A percentile compares a stretch with the other conserved stretches of the same genome.
These are phyloP conservation scores for Sphenostylis stenocarpa DNA, from an alignment of 306 rosid species.

Conservation along the genomic window DNA sequence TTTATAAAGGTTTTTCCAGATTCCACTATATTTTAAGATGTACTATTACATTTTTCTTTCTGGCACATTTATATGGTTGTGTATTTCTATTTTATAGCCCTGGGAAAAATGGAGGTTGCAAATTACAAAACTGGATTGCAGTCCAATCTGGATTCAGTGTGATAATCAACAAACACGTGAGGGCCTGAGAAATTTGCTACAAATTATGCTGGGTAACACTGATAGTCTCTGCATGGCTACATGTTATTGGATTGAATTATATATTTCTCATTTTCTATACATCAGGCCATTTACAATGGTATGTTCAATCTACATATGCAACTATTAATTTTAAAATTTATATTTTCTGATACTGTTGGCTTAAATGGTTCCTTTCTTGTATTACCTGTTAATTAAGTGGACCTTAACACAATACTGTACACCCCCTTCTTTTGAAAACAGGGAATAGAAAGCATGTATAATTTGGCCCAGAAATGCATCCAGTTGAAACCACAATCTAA, in stretches of 20 bases:
- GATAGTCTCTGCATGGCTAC: constrained; percentile 65
- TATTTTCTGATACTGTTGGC: not conserved
- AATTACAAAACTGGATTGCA: constrained; percentile 79
- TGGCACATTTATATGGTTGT: constrained; percentile 5
- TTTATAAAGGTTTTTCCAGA: constrained; percentile 65
- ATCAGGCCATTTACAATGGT: constrained; percentile 83
- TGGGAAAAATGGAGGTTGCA: constrained; percentile 96
- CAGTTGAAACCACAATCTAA: constrained; percentile 60
- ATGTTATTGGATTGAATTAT: constrained; percentile 84
- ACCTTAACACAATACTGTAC: constrained; percentile 23
- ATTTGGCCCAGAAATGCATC: constrained; percentile 80
- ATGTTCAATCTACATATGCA: constrained; percentile 33
- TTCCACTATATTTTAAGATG: not conserved
- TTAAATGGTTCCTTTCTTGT: constrained; percentile 1
- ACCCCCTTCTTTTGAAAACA: constrained; percentile 32
- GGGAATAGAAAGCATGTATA: constrained; percentile 91
- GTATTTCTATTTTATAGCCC: constrained; percentile 54
- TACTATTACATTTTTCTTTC: not conserved
- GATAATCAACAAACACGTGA: constrained; percentile 68
- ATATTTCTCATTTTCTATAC: constrained; percentile 72
- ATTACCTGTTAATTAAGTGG: constrained; percentile 21
- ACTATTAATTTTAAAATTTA: not conserved
- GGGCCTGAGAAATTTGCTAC: constrained; percentile 85
- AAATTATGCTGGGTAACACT: constrained; percentile 77
- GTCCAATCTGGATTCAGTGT: constrained; percentile 82